A percentile compares a stretch with the other conserved stretches of the same genome.
Evolutionary conservation across 805 yeast genomes (phyloP).

Genomic region (Pichia insulana): DNA sequence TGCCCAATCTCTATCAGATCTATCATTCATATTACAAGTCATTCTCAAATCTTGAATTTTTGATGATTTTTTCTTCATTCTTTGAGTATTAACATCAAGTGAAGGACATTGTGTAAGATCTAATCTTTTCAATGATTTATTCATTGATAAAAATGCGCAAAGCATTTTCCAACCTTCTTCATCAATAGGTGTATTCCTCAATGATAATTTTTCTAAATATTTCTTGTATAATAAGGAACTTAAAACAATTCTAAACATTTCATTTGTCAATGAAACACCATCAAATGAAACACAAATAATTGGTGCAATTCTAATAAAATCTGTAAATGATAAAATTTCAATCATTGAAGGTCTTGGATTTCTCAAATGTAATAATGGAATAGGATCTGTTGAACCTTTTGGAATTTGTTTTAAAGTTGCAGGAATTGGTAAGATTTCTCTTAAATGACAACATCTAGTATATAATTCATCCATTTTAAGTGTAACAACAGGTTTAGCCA

Average conservation of each 20-base stretch:
- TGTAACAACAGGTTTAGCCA: conserved; percentile 32
- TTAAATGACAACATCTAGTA: conserved; percentile 85
- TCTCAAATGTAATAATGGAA: conserved; percentile 60
- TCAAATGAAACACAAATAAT: conserved; percentile 68
- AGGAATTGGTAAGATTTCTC: conserved; percentile 89
- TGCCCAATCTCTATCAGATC: conserved; percentile 80
- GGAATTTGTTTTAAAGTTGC: conserved; percentile 79
- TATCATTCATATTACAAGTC: conserved; percentile 41
- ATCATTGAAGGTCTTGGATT: conserved; percentile 88
- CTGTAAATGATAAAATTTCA: conserved; percentile 82
- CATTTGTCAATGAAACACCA: conserved; percentile 64
- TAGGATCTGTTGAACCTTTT: conserved; percentile 66
- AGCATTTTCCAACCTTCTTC: conserved; percentile 68
- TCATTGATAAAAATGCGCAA: conserved; percentile 65
- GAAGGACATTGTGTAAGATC: conserved; percentile 67
- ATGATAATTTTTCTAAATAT: conserved; percentile 60
- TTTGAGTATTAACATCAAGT: conserved; percentile 36
- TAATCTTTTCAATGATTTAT: conserved; percentile 45
- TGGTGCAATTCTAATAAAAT: conserved; percentile 80
- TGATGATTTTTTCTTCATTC: conserved; percentile 25
- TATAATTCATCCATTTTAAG: conserved; percentile 60
- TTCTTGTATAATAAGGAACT: conserved; percentile 60
- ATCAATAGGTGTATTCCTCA: conserved; percentile 71
- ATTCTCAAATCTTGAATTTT: conserved; percentile 25
- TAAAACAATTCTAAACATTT: conserved; percentile 69